Conservation (phyloP, 345 rosid genomes). For the Eucalyptus polybractea region DNA sequence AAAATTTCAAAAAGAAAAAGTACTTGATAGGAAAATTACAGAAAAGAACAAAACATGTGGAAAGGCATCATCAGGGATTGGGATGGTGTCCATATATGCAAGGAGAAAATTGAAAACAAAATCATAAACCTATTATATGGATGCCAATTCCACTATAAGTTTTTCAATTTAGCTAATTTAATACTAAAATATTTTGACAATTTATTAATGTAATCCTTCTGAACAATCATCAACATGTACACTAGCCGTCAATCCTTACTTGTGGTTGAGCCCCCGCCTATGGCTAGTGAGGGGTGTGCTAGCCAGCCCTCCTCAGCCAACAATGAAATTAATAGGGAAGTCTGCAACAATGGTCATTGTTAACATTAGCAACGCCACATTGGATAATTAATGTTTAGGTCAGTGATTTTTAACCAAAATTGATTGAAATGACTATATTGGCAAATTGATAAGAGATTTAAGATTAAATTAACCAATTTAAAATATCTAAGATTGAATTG, state of each 20-base stretch:
- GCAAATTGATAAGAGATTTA: rapidly evolving
- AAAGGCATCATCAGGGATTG: rapidly evolving
- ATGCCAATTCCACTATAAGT: rapidly evolving
- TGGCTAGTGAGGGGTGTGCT: not conserved
- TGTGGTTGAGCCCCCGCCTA: rapidly evolving
- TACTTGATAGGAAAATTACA: not conserved
- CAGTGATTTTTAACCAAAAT: rapidly evolving
- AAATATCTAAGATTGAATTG: not conserved
- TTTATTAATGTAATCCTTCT: rapidly evolving
- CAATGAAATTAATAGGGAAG: not conserved
- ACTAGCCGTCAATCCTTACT: rapidly evolving
- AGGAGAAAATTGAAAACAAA: not conserved
- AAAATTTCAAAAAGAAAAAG: not conserved
- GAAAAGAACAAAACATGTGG: rapidly evolving
- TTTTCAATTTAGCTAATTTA: rapidly evolving
- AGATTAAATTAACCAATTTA: not conserved
- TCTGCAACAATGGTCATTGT: no score
- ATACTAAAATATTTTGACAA: rapidly evolving
- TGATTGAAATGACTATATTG: rapidly evolving
- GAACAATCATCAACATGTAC: not conserved
- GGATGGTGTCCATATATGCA: not conserved
- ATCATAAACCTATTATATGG: not conserved
- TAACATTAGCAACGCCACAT: no score
- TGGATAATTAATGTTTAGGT: no score
- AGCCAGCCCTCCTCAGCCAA: not conserved